Evolutionary conservation across 2,329 filamentous ascomycete species (phyloP).

Genomic region (Colletotrichum kahawae): DNA sequence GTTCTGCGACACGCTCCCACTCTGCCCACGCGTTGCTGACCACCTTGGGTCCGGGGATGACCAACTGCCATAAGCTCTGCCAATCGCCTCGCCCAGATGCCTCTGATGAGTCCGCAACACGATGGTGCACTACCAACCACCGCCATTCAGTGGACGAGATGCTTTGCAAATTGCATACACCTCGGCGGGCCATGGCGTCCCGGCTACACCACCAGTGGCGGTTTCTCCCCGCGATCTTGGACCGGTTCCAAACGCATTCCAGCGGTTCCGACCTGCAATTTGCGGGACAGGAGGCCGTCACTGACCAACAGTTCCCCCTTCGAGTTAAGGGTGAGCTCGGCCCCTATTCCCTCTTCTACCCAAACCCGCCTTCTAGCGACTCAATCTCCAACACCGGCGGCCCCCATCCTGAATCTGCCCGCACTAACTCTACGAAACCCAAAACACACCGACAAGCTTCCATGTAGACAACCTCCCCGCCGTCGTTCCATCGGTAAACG

Average conservation of each 20-base stretch:
- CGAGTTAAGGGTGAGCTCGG: neutral
- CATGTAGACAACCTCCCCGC: neutral
- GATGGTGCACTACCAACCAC: neutral
- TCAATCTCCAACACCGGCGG: constrained; percentile 19
- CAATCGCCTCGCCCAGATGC: neutral
- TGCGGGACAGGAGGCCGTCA: neutral
- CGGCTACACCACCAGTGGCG: neutral
- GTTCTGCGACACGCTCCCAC: neutral
- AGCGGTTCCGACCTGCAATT: neutral
- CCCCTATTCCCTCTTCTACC: constrained; percentile 2
- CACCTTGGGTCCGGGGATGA: neutral
- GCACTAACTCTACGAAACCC: constrained; percentile 5
- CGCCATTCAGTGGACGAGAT: neutral
- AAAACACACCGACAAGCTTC: constrained; percentile 16
- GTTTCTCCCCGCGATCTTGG: neutral
- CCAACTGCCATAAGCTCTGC: neutral
- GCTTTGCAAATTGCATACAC: neutral
- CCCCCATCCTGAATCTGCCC: neutral
- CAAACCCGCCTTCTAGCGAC: neutral
- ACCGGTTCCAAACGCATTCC: neutral
- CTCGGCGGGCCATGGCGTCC: neutral
- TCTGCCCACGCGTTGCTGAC: neutral
- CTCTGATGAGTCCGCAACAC: neutral
- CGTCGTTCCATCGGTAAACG: neutral
- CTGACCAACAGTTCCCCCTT: constrained; percentile 11